A percentile compares a stretch with the other conserved stretches of the same genome.
Evolutionary conservation across 2,329 filamentous ascomycete genomes (phyloP).

Genomic region (Myriosclerotinia scirpicola): DNA sequence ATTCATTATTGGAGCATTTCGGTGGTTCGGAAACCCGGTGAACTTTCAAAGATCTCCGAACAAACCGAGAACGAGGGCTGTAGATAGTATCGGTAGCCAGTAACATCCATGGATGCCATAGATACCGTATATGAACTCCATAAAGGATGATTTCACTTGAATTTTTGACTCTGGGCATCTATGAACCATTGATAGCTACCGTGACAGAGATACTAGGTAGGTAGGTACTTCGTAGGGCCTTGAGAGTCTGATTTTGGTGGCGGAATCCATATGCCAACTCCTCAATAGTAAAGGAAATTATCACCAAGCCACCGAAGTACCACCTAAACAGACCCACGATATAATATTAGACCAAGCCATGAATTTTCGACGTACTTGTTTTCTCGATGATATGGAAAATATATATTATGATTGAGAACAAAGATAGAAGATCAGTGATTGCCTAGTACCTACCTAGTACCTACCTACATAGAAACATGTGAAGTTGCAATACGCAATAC

Average conservation of each 20-base stretch:
- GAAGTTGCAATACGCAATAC: too few relatives aligned
- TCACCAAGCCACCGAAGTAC: constrained; percentile 12
- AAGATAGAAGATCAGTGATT: too few relatives aligned
- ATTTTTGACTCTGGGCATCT: neutral
- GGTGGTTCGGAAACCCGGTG: constrained; percentile 6
- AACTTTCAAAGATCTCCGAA: constrained; percentile 11
- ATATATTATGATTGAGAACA: too few relatives aligned
- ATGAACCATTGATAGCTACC: neutral
- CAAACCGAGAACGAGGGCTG: neutral
- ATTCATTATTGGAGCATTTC: constrained; percentile 1
- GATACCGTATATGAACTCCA: neutral
- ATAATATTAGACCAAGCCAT: neutral
- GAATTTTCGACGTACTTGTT: neutral
- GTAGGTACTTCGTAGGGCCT: too few relatives aligned
- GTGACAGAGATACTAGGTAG: too few relatives aligned
- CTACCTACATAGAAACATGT: too few relatives aligned
- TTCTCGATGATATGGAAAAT: neutral
- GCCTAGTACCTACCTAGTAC: too few relatives aligned
- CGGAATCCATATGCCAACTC: neutral
- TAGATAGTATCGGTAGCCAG: neutral
- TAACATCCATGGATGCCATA: neutral
- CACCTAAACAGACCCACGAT: constrained; percentile 10
- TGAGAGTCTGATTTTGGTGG: neutral
- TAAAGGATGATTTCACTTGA: constrained; percentile 6
- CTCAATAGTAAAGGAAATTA: neutral